phyloP scores from a whole-genome alignment of 2,329 filamentous ascomycete species.

The Aureobasidium uvarum region DNA sequence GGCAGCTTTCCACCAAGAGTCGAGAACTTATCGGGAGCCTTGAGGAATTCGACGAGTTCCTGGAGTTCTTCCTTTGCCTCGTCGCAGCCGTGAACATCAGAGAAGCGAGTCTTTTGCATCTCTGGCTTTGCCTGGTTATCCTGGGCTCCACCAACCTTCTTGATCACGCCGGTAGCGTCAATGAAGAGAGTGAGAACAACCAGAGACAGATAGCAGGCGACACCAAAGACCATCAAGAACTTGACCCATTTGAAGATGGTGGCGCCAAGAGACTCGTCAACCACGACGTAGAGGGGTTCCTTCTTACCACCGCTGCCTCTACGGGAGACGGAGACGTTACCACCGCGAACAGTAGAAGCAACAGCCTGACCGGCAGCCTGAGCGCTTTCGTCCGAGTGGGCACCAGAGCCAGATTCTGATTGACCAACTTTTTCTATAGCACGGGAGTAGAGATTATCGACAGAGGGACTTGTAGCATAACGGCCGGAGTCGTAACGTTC shows the following conservation, averaged over 20 bases:
- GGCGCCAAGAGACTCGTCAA: conserved; percentile 81
- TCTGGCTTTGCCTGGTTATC: conserved; percentile 88
- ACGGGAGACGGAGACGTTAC: conserved; percentile 58
- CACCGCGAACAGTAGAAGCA: conserved; percentile 67
- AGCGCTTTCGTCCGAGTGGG: conserved; percentile 60
- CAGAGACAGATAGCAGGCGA: conserved; percentile 76
- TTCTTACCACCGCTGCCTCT: conserved; percentile 70
- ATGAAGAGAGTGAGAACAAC: conserved; percentile 78
- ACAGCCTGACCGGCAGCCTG: conserved; percentile 81
- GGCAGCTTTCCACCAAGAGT: conserved; percentile 94
- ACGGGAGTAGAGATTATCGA: conserved; percentile 75
- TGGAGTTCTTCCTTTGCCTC: conserved; percentile 98
- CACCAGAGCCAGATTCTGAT: conserved; percentile 43
- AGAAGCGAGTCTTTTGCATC: conserved; percentile 86
- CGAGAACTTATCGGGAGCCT: conserved; percentile 89
- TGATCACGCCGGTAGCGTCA: conserved; percentile 75
- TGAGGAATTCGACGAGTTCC: conserved; percentile 93
- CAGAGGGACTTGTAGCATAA: conserved; percentile 75
- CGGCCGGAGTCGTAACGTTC: conserved; percentile 84
- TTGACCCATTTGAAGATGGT: conserved; percentile 88
- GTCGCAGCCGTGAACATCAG: conserved; percentile 93
- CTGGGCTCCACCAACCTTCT: conserved; percentile 69
- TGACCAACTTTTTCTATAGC: conserved; percentile 65
- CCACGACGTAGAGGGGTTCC: conserved; percentile 89
- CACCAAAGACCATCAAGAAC: conserved; percentile 74